Evolutionary conservation across 192 early-diverging fungal species (phyloP), one percentile per base, ranked within the genome.

Genomic region (Mortierella hygrophila): DNA sequence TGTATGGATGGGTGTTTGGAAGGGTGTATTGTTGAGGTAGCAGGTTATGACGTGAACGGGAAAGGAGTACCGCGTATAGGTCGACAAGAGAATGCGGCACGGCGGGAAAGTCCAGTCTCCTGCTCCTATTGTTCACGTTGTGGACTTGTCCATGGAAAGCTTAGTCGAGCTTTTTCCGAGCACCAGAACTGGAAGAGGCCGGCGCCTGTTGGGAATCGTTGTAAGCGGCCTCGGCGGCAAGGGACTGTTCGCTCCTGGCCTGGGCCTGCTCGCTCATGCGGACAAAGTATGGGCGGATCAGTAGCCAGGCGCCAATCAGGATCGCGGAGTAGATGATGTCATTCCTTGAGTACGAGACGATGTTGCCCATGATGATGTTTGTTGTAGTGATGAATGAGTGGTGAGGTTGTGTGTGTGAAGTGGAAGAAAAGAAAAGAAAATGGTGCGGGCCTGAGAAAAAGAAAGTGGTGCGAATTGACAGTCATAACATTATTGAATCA

Each of bases 211-310:
- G 52, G 23, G 68, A 7, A 52, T 85, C 83, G 57, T 86, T 68
- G 3, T 46, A 5, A 42, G 78, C 79, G 10, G 79, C 84, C 65
- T 86, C 84, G 11, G 69, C 71, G 18, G 68, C 72, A 52, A 86
- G 79, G 18, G 26, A 20, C n/a, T 70, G 63, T 8, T 44, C 60
- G 40, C 68, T 49, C 40, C 68, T 80, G 5, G 75, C 75, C 72
- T 86, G 73, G 29, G 84, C 79, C 46, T 74, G 74, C 55, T 86
- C 79, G 32, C 75, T 52, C 79, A 86, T 72, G 11, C 79, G 68
- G 32, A 86, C 84, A 86, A 86, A 86, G 79, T 72, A 80, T 6
- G 84, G 84, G 8, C 84, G 84, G 79, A 86, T 78, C 55, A 75
- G 0, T 20, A 86, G 6, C 84, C 84, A 86, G 41, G 68, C 79